phyloP scores from a whole-genome alignment of 805 yeast genomes.

The Zygoascus ofunaensis region DNA sequence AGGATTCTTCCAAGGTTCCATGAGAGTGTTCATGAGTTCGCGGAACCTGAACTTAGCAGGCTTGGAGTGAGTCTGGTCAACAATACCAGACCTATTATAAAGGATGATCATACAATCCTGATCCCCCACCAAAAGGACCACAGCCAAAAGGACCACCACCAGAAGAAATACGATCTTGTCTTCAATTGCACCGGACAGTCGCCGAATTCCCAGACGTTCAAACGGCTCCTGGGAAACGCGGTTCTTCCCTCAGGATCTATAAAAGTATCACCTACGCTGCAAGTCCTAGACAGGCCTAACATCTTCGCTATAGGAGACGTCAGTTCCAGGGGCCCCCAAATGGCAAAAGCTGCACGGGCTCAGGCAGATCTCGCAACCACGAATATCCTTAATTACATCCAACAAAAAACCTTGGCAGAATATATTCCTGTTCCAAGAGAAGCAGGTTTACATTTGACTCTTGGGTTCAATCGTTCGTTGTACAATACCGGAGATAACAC shows the following conservation, averaged over 20 bases:
- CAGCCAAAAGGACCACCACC: not conserved
- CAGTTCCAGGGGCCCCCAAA: conserved; percentile 7
- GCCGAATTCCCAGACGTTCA: conserved; percentile 2
- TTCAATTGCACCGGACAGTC: conserved; percentile 9
- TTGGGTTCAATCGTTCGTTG: conserved; percentile 6
- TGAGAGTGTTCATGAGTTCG: not conserved
- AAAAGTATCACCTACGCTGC: conserved; percentile 5
- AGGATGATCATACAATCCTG: not conserved
- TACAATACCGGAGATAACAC: conserved; percentile 1
- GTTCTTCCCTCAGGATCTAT: not conserved
- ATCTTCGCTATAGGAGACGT: conserved; percentile 13
- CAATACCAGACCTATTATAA: conserved; percentile 6
- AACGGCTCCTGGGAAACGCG: not conserved
- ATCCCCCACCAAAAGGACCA: not conserved
- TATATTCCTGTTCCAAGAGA: conserved; percentile 5
- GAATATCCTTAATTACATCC: conserved; percentile 3
- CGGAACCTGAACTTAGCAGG: not conserved
- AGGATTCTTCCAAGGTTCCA: conserved; percentile 7
- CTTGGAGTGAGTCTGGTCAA: conserved; percentile 2
- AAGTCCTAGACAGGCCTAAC: conserved; percentile 4
- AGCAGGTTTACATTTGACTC: conserved; percentile 5
- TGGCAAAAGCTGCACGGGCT: conserved; percentile 10
- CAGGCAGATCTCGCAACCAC: conserved; percentile 8
- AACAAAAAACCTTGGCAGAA: not conserved
- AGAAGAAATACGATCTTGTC: conserved; percentile 8